Evolutionary conservation across 129 eudicot genomes (phyloP).

Genomic region (Flaveria trinervia): DNA sequence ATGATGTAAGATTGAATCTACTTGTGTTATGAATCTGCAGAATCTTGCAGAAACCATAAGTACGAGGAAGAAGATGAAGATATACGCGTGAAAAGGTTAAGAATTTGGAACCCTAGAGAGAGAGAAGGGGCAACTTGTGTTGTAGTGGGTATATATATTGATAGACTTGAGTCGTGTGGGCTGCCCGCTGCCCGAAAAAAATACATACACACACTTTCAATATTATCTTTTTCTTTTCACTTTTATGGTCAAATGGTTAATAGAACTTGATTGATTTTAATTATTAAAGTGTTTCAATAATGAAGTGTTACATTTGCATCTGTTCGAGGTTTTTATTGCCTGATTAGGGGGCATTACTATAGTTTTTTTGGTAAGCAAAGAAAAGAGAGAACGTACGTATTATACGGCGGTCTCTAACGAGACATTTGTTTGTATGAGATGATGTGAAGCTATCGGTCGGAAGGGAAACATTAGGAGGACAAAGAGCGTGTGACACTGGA

Average conservation of each 20-base stretch:
- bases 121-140: constrained; percentile 6
- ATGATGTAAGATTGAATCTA: too few species aligned
- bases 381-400: too few species aligned
- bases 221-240: neutral
- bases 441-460: too few species aligned
- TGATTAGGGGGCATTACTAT: too few species aligned
- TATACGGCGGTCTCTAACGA: too few species aligned
- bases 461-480: too few species aligned
- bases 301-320: neutral
- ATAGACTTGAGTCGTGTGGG: constrained; percentile 30
- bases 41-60: constrained; percentile 23
- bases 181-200: constrained; percentile 29
- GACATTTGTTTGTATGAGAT: too few species aligned
- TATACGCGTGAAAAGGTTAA: constrained; percentile 23
- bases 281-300: neutral
- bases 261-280: constrained; percentile 19
- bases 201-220: neutral
- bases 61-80: constrained; percentile 44
- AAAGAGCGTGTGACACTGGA: too few species aligned
- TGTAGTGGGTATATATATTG: constrained; percentile 27
- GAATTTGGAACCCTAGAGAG: constrained; percentile 32
- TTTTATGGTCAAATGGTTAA: constrained; percentile 20
- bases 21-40: too few species aligned
- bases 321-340: neutral
- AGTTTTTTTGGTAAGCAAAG: too few species aligned